Conservation (phyloP, 306 rosid species). For the Myrica gale region DNA sequence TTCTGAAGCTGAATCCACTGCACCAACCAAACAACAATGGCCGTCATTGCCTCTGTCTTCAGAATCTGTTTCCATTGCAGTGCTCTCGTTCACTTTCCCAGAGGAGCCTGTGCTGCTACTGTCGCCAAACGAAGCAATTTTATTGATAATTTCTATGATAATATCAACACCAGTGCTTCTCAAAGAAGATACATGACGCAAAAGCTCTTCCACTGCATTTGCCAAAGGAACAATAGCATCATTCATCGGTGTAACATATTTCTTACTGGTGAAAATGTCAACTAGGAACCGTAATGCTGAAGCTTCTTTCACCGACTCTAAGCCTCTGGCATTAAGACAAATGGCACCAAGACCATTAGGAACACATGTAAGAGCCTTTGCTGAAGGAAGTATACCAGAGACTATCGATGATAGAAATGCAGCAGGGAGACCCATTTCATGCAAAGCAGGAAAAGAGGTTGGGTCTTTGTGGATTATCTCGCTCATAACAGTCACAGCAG, state of each 20-base stretch:
- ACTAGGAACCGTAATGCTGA: constrained; percentile 72
- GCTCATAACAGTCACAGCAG: constrained; percentile 97
- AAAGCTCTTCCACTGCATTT: constrained; percentile 94
- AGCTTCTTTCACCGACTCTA: constrained; percentile 78
- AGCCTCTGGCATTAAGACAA: constrained; percentile 88
- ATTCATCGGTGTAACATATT: constrained; percentile 75
- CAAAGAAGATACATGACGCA: constrained; percentile 83
- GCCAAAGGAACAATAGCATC: constrained; percentile 93
- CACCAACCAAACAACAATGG: constrained; percentile 44
- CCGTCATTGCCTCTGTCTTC: constrained; percentile 59
- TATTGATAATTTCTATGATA: constrained; percentile 72
- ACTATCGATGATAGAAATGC: constrained; percentile 82
- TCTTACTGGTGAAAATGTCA: constrained; percentile 81
- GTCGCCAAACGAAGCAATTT: constrained; percentile 65
- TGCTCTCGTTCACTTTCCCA: constrained; percentile 58
- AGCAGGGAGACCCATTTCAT: constrained; percentile 92
- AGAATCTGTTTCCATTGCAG: constrained; percentile 88
- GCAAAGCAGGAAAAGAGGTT: constrained; percentile 73
- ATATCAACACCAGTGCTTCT: constrained; percentile 89
- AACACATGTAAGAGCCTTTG: constrained; percentile 84
- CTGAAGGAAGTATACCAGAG: constrained; percentile 83
- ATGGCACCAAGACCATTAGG: constrained; percentile 97
- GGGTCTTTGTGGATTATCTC: constrained; percentile 98
- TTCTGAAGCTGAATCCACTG: constrained; percentile 56
- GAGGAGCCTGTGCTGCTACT: constrained; percentile 43